A percentile compares a stretch with the other conserved stretches of the same genome.
Evolutionary conservation across 768 basidiomycete genomes (phyloP).

Genomic region (Amanita molliuscula): DNA sequence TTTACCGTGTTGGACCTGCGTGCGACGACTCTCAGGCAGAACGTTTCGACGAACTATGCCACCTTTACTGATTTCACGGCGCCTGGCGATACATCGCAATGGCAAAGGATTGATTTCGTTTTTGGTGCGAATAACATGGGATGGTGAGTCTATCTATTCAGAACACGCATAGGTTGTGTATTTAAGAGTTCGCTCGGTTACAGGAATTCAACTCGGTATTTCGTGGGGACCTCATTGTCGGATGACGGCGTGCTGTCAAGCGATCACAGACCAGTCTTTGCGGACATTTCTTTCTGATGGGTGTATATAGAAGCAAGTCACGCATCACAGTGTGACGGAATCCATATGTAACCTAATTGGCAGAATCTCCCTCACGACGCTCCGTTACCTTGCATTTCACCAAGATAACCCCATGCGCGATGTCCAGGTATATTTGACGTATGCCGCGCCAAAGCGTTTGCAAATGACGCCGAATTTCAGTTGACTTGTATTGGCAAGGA

Average conservation of each 20-base stretch:
- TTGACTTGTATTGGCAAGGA: too few species aligned
- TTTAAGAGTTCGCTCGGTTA: background rate
- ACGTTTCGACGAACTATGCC: conserved; percentile 34
- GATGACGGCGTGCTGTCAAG: conserved; percentile 46
- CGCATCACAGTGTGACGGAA: background rate
- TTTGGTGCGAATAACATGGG: conserved; percentile 36
- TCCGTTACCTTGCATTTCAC: too few species aligned
- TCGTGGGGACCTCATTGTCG: conserved; percentile 28
- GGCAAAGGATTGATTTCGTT: conserved; percentile 40
- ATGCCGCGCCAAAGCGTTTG: too few species aligned
- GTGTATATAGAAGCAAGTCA: too few species aligned
- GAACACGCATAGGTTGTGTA: background rate
- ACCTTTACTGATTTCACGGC: conserved; percentile 42
- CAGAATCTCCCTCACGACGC: background rate
- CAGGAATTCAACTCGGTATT: conserved; percentile 27
- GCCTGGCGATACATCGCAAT: conserved; percentile 25
- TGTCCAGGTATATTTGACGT: too few species aligned
- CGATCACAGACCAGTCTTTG: conserved; percentile 47
- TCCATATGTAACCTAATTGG: conserved; percentile 5
- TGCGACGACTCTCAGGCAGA: conserved; percentile 25
- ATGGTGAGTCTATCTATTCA: conserved; percentile 24
- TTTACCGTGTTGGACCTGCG: conserved; percentile 39
- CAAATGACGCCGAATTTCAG: too few species aligned
- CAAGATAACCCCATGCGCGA: too few species aligned
- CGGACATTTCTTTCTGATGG: conserved; percentile 18